These are phyloP conservation scores for Solanum piurae DNA, from an alignment of 257 asterid genomes.

Conservation along the genomic window DNA sequence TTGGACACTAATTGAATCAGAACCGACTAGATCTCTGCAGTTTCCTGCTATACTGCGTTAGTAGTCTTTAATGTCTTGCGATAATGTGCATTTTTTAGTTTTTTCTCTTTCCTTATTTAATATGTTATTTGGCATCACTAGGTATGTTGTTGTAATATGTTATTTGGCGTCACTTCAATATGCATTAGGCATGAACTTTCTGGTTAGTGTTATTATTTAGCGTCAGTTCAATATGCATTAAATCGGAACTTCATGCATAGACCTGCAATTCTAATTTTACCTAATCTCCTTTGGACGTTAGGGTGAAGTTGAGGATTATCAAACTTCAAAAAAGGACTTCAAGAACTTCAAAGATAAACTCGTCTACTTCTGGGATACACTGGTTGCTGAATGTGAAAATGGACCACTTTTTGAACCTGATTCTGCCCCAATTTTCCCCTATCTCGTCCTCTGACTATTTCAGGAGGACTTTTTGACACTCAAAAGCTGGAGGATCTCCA, in stretches of 20 bases:
- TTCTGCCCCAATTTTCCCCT: no score
- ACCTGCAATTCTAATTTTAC: constrained; percentile 14
- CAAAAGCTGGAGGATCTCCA: no score
- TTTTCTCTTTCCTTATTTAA: background rate
- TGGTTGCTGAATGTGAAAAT: constrained; percentile 86
- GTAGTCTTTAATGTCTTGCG: no score
- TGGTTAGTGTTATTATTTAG: background rate
- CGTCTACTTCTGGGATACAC: constrained; percentile 67
- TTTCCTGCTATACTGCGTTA: no score
- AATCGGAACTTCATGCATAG: background rate
- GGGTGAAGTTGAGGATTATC: constrained; percentile 53
- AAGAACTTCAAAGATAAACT: constrained; percentile 90
- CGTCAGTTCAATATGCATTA: background rate
- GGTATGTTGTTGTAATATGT: background rate
- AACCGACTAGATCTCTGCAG: no score
- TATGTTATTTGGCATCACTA: background rate
- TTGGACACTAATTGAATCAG: no score
- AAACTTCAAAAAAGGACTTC: constrained; percentile 29
- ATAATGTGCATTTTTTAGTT: no score
- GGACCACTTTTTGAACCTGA: constrained; percentile 63
- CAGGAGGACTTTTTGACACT: constrained; percentile 48
- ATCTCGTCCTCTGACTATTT: background rate
- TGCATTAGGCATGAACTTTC: background rate
- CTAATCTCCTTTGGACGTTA: constrained; percentile 29
- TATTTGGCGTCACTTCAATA: background rate